Conservation (phyloP, 148 eudicot genomes). For the Vaccinium darrowii region DNA sequence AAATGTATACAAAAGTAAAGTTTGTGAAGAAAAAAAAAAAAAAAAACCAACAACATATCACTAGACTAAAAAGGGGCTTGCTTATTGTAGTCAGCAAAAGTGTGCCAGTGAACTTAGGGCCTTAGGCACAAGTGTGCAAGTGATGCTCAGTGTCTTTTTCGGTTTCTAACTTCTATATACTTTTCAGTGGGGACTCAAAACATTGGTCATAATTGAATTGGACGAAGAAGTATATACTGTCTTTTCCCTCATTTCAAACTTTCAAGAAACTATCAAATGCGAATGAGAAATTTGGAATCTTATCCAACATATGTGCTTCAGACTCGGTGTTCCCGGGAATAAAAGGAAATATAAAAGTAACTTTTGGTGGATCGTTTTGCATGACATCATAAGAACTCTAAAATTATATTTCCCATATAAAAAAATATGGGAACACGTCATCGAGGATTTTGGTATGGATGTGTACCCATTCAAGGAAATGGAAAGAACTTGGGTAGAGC, state of each 20-base stretch:
- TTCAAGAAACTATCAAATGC: neutral
- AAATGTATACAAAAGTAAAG: conserved; percentile 5
- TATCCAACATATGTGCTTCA: too few relatives aligned
- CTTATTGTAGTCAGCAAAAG: too few relatives aligned
- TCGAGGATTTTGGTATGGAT: neutral
- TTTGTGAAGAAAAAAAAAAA: neutral
- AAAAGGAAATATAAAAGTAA: neutral
- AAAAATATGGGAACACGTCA: neutral
- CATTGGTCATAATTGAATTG: neutral
- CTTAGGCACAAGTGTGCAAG: too few relatives aligned
- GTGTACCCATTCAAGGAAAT: neutral
- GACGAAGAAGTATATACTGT: neutral
- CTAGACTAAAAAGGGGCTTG: too few relatives aligned
- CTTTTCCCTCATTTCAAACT: neutral
- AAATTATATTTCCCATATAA: neutral
- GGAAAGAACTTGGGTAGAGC: neutral
- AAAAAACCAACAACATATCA: neutral
- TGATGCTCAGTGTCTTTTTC: too few relatives aligned
- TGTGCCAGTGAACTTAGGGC: too few relatives aligned
- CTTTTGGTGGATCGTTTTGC: neutral
- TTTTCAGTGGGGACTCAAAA: neutral
- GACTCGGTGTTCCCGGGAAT: neutral
- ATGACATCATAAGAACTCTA: neutral
- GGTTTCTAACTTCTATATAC: too few relatives aligned
- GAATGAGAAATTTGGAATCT: too few relatives aligned